Percentiles rank a stretch among this genome's conserved stretches.
These are phyloP conservation scores for Trebouxia sp. DNA, from an alignment of 139 green algal genomes.

Conservation along the genomic window DNA sequence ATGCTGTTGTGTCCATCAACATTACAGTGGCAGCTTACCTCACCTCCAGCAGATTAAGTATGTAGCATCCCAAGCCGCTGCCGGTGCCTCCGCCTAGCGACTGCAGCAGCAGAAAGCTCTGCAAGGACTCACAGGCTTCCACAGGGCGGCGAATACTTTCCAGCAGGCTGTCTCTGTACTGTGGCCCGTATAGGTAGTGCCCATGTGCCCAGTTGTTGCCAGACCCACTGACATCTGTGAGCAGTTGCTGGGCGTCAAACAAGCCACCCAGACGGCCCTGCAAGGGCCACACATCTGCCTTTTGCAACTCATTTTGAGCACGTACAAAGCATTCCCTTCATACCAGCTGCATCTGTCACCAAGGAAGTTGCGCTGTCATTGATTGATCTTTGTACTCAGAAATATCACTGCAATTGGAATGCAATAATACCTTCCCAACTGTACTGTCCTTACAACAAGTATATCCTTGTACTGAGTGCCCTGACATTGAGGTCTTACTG, in stretches of 20 bases:
- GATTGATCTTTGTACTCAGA: too few species aligned
- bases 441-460: too few species aligned
- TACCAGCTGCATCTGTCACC: too few species aligned
- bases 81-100: slow-evolving; percentile 83
- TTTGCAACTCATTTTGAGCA: too few species aligned
- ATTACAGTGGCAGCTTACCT: background rate
- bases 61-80: slow-evolving; percentile 77
- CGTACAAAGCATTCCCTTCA: too few species aligned
- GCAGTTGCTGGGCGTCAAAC: slow-evolving; percentile 70
- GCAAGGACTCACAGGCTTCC: slow-evolving; percentile 73
- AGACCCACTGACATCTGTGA: slow-evolving; percentile 76
- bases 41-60: slow-evolving; percentile 71
- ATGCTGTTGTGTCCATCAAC: too few species aligned
- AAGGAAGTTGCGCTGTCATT: too few species aligned
- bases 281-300: background rate
- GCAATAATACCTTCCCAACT: too few species aligned
- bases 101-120: slow-evolving; percentile 74
- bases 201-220: slow-evolving; percentile 92
- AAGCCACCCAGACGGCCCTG: slow-evolving; percentile 69
- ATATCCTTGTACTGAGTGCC: too few species aligned
- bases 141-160: slow-evolving; percentile 57
- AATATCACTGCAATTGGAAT: too few species aligned
- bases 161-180: slow-evolving; percentile 67
- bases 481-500: too few species aligned
- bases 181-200: slow-evolving; percentile 72